Percentiles rank a stretch among this genome's conserved stretches.
Evolutionary conservation across 225 moss, liverwort and hornwort genomes (phyloP).

Genomic region (Sphagnum contortum): DNA sequence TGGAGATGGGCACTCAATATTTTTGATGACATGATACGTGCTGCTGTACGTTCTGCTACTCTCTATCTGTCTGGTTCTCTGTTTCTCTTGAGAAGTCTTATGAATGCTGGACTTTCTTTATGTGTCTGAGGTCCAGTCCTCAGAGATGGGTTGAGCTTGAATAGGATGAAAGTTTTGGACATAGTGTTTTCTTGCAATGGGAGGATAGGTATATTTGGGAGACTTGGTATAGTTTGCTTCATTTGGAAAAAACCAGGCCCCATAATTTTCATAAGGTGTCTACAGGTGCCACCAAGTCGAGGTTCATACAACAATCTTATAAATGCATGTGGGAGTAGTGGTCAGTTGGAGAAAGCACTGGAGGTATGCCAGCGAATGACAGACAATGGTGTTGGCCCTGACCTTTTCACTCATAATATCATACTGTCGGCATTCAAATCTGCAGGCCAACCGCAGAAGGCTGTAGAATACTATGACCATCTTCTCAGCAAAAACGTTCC

Average conservation of each 20-base stretch:
- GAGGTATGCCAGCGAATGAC: conserved; percentile 79
- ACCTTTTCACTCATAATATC: conserved; percentile 80
- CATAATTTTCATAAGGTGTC: no score
- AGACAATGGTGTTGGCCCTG: conserved; percentile 62
- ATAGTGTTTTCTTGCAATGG: no score
- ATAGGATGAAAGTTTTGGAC: no score
- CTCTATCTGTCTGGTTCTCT: neutral
- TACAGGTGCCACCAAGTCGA: conserved; percentile 80
- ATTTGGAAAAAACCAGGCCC: no score
- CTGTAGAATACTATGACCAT: conserved; percentile 58
- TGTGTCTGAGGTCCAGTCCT: no score
- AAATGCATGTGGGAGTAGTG: conserved; percentile 78
- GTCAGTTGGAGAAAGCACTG: conserved; percentile 75
- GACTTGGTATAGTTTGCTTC: no score
- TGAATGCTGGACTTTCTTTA: no score
- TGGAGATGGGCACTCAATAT: conserved; percentile 72
- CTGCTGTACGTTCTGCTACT: conserved; percentile 38
- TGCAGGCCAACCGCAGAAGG: conserved; percentile 54
- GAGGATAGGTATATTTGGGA: no score
- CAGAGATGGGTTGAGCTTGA: no score
- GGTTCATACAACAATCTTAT: conserved; percentile 91
- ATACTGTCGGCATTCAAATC: conserved; percentile 83
- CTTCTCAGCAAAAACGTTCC: conserved; percentile 52
- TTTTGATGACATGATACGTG: conserved; percentile 81
- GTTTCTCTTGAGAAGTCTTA: no score